These are phyloP conservation scores for Chaetomiaceae sp. DNA, from an alignment of 2,329 filamentous ascomycete species.

Conservation along the genomic window DNA sequence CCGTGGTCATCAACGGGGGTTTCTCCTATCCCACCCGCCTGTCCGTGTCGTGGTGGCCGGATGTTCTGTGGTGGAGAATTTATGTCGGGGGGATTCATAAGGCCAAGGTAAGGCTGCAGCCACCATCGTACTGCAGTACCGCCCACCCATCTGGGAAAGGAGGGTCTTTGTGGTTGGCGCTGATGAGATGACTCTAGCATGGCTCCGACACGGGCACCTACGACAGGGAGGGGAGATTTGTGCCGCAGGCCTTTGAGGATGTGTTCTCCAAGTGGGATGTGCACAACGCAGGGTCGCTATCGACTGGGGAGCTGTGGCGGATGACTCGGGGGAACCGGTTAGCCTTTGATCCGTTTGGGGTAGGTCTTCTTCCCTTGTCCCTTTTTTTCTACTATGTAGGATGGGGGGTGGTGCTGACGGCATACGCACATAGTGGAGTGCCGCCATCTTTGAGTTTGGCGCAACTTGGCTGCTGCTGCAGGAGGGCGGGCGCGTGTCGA, in stretches of 20 bases:
- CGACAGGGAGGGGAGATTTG: slow-evolving; percentile 46
- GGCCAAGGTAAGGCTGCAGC: slow-evolving; percentile 33
- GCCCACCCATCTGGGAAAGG: too few relatives aligned
- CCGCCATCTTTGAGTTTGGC: slow-evolving; percentile 33
- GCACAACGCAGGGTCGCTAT: slow-evolving; percentile 37
- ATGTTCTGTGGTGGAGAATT: slow-evolving; percentile 37
- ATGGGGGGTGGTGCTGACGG: too few relatives aligned
- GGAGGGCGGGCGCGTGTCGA: slow-evolving; percentile 50
- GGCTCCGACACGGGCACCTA: slow-evolving; percentile 44
- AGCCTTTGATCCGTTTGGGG: slow-evolving; percentile 42
- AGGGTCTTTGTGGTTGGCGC: too few relatives aligned
- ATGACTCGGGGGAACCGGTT: slow-evolving; percentile 40
- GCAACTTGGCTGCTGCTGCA: slow-evolving; percentile 53
- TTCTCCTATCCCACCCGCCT: slow-evolving; percentile 44
- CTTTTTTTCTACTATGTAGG: too few relatives aligned
- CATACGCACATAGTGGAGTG: slow-evolving; percentile 19
- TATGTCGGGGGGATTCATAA: slow-evolving; percentile 39
- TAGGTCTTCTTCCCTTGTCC: too few relatives aligned
- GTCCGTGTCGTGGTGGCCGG: slow-evolving; percentile 34
- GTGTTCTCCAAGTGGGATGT: slow-evolving; percentile 45
- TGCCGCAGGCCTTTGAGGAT: slow-evolving; percentile 48
- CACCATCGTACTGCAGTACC: too few relatives aligned
- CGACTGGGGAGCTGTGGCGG: slow-evolving; percentile 33
- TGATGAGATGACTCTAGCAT: slow-evolving; percentile 32
- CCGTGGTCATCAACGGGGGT: slow-evolving; percentile 39